A percentile compares a stretch with the other conserved stretches of the same genome.
phyloP scores from a whole-genome alignment of 2,329 filamentous ascomycete species.

The Nectriaceae sp. region DNA sequence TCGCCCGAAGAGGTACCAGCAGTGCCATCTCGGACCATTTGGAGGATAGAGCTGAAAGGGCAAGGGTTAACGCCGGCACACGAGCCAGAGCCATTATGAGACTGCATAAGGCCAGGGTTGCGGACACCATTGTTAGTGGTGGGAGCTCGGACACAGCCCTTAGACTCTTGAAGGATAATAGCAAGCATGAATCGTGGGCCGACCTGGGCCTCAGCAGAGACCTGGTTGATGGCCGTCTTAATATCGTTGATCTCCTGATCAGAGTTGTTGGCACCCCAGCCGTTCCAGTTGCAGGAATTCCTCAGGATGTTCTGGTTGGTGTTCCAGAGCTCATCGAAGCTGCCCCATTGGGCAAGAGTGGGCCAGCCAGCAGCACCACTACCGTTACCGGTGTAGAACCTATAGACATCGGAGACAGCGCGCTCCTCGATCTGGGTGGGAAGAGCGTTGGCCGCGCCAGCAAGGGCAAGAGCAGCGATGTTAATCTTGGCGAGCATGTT shows the following conservation, averaged over 20 bases:
- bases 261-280: constrained; percentile 17
- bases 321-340: constrained; percentile 16
- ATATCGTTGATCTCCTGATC: constrained; percentile 14
- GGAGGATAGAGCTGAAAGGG: constrained; percentile 10
- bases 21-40: constrained; percentile 18
- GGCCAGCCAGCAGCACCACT: constrained; percentile 1
- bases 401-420: not conserved
- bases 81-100: constrained; percentile 15
- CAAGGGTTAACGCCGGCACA: constrained; percentile 14
- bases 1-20: constrained; percentile 14
- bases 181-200: constrained; percentile 25
- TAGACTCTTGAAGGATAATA: constrained; percentile 35
- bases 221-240: constrained; percentile 12
- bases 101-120: constrained; percentile 22
- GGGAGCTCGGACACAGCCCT: constrained; percentile 17
- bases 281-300: constrained; percentile 18
- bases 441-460: not conserved
- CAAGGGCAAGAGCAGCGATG: not conserved
- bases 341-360: constrained; percentile 5
- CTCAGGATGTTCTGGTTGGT: constrained; percentile 9
- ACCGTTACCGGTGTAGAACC: constrained; percentile 1
- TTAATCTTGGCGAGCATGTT: not conserved
- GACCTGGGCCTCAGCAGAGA: constrained; percentile 10
- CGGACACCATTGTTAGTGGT: constrained; percentile 18
- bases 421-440: not conserved